Evolutionary conservation across 495 filamentous ascomycete species (phyloP).

Genomic region (Geoglossum glabrum): DNA sequence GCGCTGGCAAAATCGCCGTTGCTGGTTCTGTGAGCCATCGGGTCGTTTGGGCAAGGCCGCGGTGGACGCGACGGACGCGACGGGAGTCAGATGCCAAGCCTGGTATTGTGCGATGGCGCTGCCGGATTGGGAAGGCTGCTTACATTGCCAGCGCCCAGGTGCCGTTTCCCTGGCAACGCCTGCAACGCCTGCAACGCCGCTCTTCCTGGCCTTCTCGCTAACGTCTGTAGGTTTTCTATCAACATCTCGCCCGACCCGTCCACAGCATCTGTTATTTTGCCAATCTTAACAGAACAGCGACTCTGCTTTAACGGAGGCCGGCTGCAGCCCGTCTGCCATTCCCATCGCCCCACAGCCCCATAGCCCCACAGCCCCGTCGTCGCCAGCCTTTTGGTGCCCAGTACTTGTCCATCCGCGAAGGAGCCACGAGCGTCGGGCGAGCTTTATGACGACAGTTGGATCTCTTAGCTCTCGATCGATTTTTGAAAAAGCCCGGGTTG

Average conservation of each 20-base stretch:
- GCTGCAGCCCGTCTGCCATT: not conserved
- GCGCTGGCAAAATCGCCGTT: not conserved
- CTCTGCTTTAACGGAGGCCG: not conserved
- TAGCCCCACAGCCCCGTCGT: not conserved
- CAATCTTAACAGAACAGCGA: conserved; percentile 2
- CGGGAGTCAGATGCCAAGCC: not conserved
- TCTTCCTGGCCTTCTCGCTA: not conserved
- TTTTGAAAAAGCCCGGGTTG: not conserved
- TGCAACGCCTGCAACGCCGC: not conserved
- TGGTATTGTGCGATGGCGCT: not conserved
- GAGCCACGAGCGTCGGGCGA: not conserved
- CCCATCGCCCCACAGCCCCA: too few species aligned
- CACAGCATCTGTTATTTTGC: conserved; percentile 1
- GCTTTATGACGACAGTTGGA: not conserved
- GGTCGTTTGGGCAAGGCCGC: not conserved
- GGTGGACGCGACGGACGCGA: not conserved
- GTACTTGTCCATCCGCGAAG: not conserved
- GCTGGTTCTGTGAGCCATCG: not conserved
- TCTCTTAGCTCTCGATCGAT: not conserved
- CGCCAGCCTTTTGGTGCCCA: not conserved
- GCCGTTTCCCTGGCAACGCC: not conserved
- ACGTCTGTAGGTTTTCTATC: not conserved
- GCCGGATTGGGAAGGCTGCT: not conserved
- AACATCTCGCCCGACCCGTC: not conserved
- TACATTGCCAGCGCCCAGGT: not conserved